Base-by-base conservation (phyloP, 108 stramenopile genomes). In the Cafeteria roenbergensis region DNA sequence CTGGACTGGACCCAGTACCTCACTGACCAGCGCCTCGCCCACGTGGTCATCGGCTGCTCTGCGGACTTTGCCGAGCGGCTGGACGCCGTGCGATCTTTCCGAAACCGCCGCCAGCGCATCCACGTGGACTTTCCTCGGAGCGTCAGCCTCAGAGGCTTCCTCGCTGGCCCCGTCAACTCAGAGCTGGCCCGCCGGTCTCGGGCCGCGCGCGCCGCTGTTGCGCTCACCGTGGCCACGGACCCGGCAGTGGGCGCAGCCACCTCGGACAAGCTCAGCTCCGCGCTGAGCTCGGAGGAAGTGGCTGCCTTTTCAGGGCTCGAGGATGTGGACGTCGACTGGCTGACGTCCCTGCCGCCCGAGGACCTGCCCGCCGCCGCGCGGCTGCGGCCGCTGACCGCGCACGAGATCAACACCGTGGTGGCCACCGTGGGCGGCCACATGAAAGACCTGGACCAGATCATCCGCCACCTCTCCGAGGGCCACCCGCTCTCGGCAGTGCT, bases 1-100 rank as follows among this genome's bases (percentile, higher is more conserved):
- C 59, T 61, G 29, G 59, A 61, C 37, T 61, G 59, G 59, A 3
- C 21, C 29, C 9, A 29, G 22, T 61, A n/a, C n/a, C 59, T 61
- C 24, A 61, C 59, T 22, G 9, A 9, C 59, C 8, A 2, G 20
- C 9, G n/a, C 8, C 37, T 61, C 2, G 59, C 59, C 37, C 59
- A 61, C 59, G 59, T 61, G 20, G n/a, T 61, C 24, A 8, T 61
- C 20, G 22, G 17, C 2, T 12, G 22, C 59, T 3, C 22, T 21
- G 2, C 30, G 29, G 59, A 61, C 37, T 1, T 61, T 1, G 59
- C 22, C 20, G 59, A 61, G 20, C 21, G 2, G 22, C 22, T 61
- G 24, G 59, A 61, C n/a, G 2, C 2, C 59, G 24, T 2, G 24
- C 21, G 20, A 21, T 28, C 29, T 27, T 61, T 61, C n/a, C 21